A percentile compares a stretch with the other conserved stretches of the same genome.
phyloP scores from a whole-genome alignment of 192 early-diverging fungal species.

The Podila epicladia region DNA sequence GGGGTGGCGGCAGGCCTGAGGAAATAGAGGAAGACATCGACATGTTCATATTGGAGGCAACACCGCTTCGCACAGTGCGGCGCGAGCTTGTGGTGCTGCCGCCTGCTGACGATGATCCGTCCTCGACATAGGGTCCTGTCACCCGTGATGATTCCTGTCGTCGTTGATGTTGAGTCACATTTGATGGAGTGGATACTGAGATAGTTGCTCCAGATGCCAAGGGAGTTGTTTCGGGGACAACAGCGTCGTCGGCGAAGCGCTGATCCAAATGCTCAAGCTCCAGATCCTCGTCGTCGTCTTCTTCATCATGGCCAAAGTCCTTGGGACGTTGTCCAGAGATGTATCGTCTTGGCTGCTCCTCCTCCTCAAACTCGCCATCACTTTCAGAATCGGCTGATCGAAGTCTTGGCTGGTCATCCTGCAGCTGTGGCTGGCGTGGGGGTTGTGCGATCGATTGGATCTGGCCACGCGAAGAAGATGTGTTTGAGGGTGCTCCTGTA shows the following conservation, averaged over 20 bases:
- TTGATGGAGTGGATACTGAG: background rate
- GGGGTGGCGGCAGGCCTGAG: slow-evolving; percentile 14
- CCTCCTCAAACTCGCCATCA: slow-evolving; percentile 28
- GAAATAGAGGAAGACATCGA: slow-evolving; percentile 37
- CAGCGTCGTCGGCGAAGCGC: background rate
- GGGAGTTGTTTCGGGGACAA: background rate
- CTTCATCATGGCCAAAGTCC: slow-evolving; percentile 29
- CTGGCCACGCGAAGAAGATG: slow-evolving; percentile 1
- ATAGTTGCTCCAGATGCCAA: background rate
- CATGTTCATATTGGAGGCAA: slow-evolving; percentile 11
- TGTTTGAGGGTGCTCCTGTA: background rate
- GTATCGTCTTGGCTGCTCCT: slow-evolving; percentile 1
- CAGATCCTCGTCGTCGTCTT: slow-evolving; percentile 20
- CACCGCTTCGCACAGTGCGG: slow-evolving; percentile 22
- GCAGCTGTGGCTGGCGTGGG: slow-evolving; percentile 42
- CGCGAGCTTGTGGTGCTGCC: slow-evolving; percentile 17
- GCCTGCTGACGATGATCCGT: slow-evolving; percentile 16
- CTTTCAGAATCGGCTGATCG: slow-evolving; percentile 19
- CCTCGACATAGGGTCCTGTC: slow-evolving; percentile 5
- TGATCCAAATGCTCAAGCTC: background rate
- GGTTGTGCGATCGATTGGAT: background rate
- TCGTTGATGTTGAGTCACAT: background rate
- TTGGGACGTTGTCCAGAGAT: background rate
- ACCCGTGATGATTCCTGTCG: background rate
- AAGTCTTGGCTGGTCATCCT: slow-evolving; percentile 1